A percentile compares a stretch with the other conserved stretches of the same genome.
Conservation (phyloP, 192 early-diverging fungal species). For the Coemansia sp. region DNA sequence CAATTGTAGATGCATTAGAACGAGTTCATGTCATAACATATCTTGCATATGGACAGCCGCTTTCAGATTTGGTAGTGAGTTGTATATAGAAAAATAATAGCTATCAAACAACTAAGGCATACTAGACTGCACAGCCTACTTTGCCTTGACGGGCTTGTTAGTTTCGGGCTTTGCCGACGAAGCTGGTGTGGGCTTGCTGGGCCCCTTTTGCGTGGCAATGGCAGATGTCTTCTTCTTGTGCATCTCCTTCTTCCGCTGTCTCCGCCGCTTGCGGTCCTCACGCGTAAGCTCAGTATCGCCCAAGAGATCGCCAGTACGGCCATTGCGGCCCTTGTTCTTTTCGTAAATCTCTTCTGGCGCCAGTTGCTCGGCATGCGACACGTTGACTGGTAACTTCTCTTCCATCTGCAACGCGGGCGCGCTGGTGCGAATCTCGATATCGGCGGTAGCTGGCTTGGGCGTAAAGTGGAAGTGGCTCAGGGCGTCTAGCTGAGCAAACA, state of each 20-base stretch:
- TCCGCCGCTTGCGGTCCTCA: constrained; percentile 70
- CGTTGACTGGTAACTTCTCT: constrained; percentile 88
- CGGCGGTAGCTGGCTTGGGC: constrained; percentile 75
- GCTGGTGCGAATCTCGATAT: constrained; percentile 74
- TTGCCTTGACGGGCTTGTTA: constrained; percentile 3
- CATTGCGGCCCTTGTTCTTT: constrained; percentile 58
- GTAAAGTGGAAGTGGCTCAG: constrained; percentile 94
- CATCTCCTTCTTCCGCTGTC: constrained; percentile 66
- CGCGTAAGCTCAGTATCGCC: constrained; percentile 76
- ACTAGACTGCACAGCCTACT: neutral
- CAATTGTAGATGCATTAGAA: too few relatives aligned
- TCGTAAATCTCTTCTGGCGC: constrained; percentile 92
- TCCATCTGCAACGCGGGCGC: constrained; percentile 92
- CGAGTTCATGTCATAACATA: neutral
- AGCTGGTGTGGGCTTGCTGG: neutral
- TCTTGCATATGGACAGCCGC: neutral
- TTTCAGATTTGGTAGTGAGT: neutral
- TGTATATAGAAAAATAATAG: neutral
- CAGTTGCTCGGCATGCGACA: constrained; percentile 76
- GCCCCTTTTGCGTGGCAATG: constrained; percentile 5
- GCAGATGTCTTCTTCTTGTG: constrained; percentile 59
- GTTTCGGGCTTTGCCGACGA: neutral
- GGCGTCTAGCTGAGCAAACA: constrained; percentile 87
- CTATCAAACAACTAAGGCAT: too few relatives aligned
- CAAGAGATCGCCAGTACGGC: constrained; percentile 62